Evolutionary conservation across 768 basidiomycete species (phyloP).

Genomic region (Mycena vulgaris): DNA sequence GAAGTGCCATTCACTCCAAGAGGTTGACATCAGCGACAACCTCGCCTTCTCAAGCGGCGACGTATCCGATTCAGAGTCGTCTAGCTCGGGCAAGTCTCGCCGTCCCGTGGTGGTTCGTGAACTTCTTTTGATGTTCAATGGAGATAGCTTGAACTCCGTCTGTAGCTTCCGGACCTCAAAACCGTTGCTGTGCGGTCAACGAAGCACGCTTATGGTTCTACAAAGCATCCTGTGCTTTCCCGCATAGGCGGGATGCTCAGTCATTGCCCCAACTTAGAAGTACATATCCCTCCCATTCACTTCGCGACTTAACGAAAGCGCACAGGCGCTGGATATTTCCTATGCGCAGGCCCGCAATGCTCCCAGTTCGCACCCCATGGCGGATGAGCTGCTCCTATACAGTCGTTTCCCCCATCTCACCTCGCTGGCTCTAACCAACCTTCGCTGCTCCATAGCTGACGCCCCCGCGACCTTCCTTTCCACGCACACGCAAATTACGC

Average conservation of each 20-base stretch:
- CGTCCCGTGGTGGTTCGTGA: slow-evolving; percentile 43
- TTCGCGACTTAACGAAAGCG: background rate
- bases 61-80: slow-evolving; percentile 13
- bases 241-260: slow-evolving; percentile 69
- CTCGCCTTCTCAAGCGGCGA: slow-evolving; percentile 56
- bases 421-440: slow-evolving; percentile 66
- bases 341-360: slow-evolving; percentile 58
- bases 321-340: slow-evolving; percentile 59
- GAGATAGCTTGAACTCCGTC: background rate
- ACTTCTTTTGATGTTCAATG: background rate
- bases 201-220: slow-evolving; percentile 67
- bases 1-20: slow-evolving; percentile 59
- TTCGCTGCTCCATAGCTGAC: slow-evolving; percentile 62
- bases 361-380: slow-evolving; percentile 53
- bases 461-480: slow-evolving; percentile 66
- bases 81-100: slow-evolving; percentile 31
- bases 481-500: slow-evolving; percentile 68
- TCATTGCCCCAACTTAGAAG: slow-evolving; percentile 72
- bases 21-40: slow-evolving; percentile 71
- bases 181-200: slow-evolving; percentile 66
- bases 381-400: slow-evolving; percentile 71
- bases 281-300: slow-evolving; percentile 38
- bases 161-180: slow-evolving; percentile 63
- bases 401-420: slow-evolving; percentile 72
- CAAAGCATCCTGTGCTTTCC: slow-evolving; percentile 65